These are phyloP conservation scores for Coprinopsis strossmayeri DNA, from an alignment of 768 basidiomycete genomes.

Conservation along the genomic window DNA sequence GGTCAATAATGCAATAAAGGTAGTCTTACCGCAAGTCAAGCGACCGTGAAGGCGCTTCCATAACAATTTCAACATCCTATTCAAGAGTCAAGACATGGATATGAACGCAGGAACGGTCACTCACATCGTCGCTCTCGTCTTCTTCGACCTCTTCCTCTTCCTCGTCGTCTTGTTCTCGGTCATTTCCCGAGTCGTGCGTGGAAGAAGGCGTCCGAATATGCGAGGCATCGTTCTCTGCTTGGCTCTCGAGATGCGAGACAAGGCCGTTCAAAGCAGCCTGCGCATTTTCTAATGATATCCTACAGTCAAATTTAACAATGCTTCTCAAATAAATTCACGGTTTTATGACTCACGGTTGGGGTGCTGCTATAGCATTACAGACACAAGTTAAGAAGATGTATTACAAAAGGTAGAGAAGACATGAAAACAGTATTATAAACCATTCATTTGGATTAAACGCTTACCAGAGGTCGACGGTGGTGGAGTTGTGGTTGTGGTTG, in stretches of 20 bases:
- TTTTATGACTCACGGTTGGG: slow-evolving; percentile 53
- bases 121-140: slow-evolving; percentile 38
- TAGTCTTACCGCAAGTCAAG: slow-evolving; percentile 62
- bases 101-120: not conserved
- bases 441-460: slow-evolving; percentile 3
- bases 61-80: slow-evolving; percentile 87
- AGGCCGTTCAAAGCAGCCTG: slow-evolving; percentile 38
- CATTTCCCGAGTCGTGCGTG: no score
- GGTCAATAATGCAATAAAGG: not conserved
- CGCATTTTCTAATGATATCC: slow-evolving; percentile 33
- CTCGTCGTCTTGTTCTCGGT: slow-evolving; percentile 28
- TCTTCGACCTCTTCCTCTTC: slow-evolving; percentile 25
- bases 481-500: slow-evolving; percentile 38
- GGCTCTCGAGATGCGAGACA: slow-evolving; percentile 43
- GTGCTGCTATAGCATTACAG: slow-evolving; percentile 39
- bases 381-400: slow-evolving; percentile 26
- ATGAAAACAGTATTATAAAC: slow-evolving; percentile 16
- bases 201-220: no score
- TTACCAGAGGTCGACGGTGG: slow-evolving; percentile 25
- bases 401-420: slow-evolving; percentile 25
- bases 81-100: slow-evolving; percentile 2
- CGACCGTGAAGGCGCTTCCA: slow-evolving; percentile 69
- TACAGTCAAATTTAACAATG: slow-evolving; percentile 13
- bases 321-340: slow-evolving; percentile 10
- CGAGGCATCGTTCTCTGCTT: slow-evolving; percentile 33